phyloP scores from a whole-genome alignment of 768 basidiomycete genomes.

The Trametes cingulata region DNA sequence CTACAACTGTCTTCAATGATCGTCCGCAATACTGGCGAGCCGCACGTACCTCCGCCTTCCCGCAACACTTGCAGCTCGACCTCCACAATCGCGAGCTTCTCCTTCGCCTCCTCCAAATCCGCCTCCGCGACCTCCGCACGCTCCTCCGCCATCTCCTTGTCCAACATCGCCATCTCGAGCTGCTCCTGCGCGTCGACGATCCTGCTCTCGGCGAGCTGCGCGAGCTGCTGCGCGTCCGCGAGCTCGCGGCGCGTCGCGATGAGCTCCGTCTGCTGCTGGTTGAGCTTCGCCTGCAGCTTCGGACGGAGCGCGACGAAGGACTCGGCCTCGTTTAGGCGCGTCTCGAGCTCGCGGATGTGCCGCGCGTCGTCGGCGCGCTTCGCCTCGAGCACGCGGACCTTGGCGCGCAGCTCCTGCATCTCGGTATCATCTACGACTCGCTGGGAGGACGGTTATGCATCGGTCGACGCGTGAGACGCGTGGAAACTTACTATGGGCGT shows the following conservation, averaged over 20 bases:
- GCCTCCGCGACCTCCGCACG: conserved; percentile 76
- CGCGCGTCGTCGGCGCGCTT: conserved; percentile 87
- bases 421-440: conserved; percentile 55
- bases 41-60: conserved; percentile 47
- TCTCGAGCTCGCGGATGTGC: conserved; percentile 81
- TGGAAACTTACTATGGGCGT: conserved; percentile 26
- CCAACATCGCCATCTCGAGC: conserved; percentile 91
- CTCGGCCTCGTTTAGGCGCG: conserved; percentile 81
- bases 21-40: too few relatives aligned
- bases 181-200: conserved; percentile 84
- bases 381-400: conserved; percentile 81
- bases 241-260: conserved; percentile 73
- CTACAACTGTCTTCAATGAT: conserved; percentile 5
- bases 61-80: conserved; percentile 83
- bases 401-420: conserved; percentile 78
- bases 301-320: conserved; percentile 82
- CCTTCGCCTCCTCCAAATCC: conserved; percentile 78
- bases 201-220: conserved; percentile 66
- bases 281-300: conserved; percentile 88
- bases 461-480: conserved; percentile 14
- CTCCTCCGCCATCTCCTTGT: conserved; percentile 97
- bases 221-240: conserved; percentile 75
- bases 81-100: conserved; percentile 75
- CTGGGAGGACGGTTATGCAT: conserved; percentile 4
- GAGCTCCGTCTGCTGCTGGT: conserved; percentile 76